A percentile compares a stretch with the other conserved stretches of the same genome.
Evolutionary conservation across 768 basidiomycete species (phyloP).

Genomic region (Tulasnella sp.): DNA sequence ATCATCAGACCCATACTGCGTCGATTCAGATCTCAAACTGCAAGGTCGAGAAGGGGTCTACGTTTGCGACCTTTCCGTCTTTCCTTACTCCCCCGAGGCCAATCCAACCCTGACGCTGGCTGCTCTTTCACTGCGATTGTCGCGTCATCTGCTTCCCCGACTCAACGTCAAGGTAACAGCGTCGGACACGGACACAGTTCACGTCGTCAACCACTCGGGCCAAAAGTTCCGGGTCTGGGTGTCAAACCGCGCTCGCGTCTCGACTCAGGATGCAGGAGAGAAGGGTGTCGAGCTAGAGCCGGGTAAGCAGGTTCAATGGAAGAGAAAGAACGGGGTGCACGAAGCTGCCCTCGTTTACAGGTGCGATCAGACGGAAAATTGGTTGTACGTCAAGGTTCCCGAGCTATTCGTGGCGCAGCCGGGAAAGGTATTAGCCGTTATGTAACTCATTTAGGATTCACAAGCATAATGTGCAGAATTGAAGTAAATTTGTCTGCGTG

Average conservation of each 20-base stretch:
- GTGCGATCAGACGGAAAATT: neutral
- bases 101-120: conserved; percentile 29
- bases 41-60: conserved; percentile 21
- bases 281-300: neutral
- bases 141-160: conserved; percentile 10
- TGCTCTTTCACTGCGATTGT: conserved; percentile 28
- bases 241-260: neutral
- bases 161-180: neutral
- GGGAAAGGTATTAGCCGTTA: neutral
- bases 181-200: neutral
- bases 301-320: neutral
- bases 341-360: conserved; percentile 4
- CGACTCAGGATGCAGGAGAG: neutral
- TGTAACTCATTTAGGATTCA: too few relatives aligned
- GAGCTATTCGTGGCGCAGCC: conserved; percentile 4
- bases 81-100: conserved; percentile 28
- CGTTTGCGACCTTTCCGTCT: conserved; percentile 30
- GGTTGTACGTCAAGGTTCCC: neutral
- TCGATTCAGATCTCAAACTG: conserved; percentile 25
- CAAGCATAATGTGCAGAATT: too few relatives aligned
- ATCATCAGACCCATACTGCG: neutral
- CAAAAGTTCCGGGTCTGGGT: conserved; percentile 5
- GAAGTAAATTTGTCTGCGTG: too few relatives aligned
- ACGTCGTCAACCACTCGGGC: conserved; percentile 8
- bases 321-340: neutral